A percentile compares a stretch with the other conserved stretches of the same genome.
phyloP scores from a whole-genome alignment of 2,329 filamentous ascomycete genomes.

The Neophaeococcomyces aloes region DNA sequence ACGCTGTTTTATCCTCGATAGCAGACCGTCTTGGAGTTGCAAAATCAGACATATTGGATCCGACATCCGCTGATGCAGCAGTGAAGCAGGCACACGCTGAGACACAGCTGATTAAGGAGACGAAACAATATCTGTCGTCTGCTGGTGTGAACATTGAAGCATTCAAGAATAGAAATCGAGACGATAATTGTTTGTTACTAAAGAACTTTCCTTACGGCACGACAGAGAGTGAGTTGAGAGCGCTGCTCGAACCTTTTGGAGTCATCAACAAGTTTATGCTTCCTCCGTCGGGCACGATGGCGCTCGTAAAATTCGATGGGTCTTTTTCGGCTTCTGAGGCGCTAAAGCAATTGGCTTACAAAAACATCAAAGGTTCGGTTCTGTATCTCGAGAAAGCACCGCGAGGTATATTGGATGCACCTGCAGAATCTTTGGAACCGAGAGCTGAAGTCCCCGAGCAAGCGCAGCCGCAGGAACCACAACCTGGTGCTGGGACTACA shows the following conservation, averaged over 20 bases:
- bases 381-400: slow-evolving; percentile 91
- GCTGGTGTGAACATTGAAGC: slow-evolving; percentile 87
- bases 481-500: slow-evolving; percentile 7
- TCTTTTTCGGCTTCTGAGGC: slow-evolving; percentile 70
- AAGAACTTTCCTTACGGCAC: slow-evolving; percentile 91
- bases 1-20: slow-evolving; percentile 85
- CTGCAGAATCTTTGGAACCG: slow-evolving; percentile 18
- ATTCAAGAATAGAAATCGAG: slow-evolving; percentile 75
- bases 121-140: slow-evolving; percentile 76
- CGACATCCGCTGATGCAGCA: slow-evolving; percentile 86
- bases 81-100: slow-evolving; percentile 96
- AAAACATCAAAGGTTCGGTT: slow-evolving; percentile 80
- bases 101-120: slow-evolving; percentile 92
- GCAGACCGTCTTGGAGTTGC: slow-evolving; percentile 77
- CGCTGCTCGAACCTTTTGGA: slow-evolving; percentile 76
- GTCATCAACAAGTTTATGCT: slow-evolving; percentile 73
- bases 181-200: slow-evolving; percentile 77
- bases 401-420: slow-evolving; percentile 58
- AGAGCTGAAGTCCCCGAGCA: not conserved
- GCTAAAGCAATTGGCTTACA: slow-evolving; percentile 76
- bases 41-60: slow-evolving; percentile 86
- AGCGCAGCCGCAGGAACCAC: not conserved
- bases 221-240: slow-evolving; percentile 64
- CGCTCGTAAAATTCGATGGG: slow-evolving; percentile 79
- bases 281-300: slow-evolving; percentile 85